Evolutionary conservation across 2,329 filamentous ascomycete species (phyloP), one percentile per base, ranked within the genome.

Genomic region (Cephalotrichum gorgonifer): DNA sequence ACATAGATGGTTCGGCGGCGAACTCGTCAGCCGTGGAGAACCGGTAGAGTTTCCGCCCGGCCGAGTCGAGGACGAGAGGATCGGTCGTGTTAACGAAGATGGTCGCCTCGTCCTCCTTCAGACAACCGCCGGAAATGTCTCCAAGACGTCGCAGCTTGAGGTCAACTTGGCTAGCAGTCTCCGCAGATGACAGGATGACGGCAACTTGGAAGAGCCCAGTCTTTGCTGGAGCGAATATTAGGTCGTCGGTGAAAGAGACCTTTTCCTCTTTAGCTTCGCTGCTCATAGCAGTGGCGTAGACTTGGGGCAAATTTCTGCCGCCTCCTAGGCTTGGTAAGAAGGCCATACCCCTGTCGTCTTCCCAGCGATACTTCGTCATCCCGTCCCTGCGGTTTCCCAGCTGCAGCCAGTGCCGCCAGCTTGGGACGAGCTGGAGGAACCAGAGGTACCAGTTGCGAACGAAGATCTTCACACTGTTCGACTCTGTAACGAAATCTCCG

Each of bases 391-490:
- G 43, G 28, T 48, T 46, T 7, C 54, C 54, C 31, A 46, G 25
- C 20, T 52, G 31, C 35, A 56, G 26, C 46, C 41, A 38, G 17
- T 47, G 49, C 12, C 47, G 41, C 41, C 41, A 43, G 41, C 41
- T 50, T 11, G 54, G 54, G 8, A 55, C 42, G 8, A 56, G 47
- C 51, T 54, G 54, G 4, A 54, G 14, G 4, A 50, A 17, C 54
- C 54, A 55, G 8, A 56, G 47, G 22, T 46, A 50, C 54, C 54
- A 55, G 22, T 56, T 51, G 1, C 55, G 48, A 28, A 54, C 12
- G 38, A 56, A 54, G 2, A 53, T 47, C 23, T 49, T 53, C 14
- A 53, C 33, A 20, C 33, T 38, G 33, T 38, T 38, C 14, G 33
- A 20, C 33, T 38, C 33, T 17, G 41, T 43, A 5, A 51, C 44